A percentile compares a stretch with the other conserved stretches of the same genome.
Evolutionary conservation across 768 basidiomycete genomes (phyloP).

Genomic region (Vararia minispora): DNA sequence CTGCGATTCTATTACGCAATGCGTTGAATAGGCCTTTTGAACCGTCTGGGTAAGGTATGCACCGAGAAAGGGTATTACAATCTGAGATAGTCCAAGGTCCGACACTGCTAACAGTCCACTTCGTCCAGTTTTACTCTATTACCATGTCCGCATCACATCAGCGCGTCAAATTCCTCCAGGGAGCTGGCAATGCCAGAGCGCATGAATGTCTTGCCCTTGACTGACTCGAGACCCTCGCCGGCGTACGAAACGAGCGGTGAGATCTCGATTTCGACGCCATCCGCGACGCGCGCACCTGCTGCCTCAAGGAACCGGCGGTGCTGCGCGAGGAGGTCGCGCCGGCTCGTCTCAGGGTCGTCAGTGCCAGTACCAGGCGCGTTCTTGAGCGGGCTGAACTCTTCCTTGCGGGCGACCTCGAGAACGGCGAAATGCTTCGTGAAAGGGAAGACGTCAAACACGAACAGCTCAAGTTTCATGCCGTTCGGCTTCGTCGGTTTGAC

Average conservation of each 20-base stretch:
- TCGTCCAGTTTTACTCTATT: neutral
- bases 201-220: constrained; percentile 68
- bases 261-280: constrained; percentile 81
- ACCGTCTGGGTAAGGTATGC: neutral
- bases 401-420: constrained; percentile 75
- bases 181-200: constrained; percentile 61
- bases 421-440: constrained; percentile 76
- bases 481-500: constrained; percentile 87
- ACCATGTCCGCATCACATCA: constrained; percentile 28
- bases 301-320: constrained; percentile 73
- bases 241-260: constrained; percentile 83
- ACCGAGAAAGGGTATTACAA: neutral
- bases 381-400: constrained; percentile 96
- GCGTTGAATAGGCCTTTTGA: neutral
- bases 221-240: constrained; percentile 78
- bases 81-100: neutral
- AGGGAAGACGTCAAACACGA: constrained; percentile 98
- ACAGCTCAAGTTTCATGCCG: constrained; percentile 98
- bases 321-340: constrained; percentile 80
- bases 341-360: constrained; percentile 86
- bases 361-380: constrained; percentile 89
- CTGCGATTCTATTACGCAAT: constrained; percentile 1
- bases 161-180: constrained; percentile 60
- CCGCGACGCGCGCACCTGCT: constrained; percentile 64
- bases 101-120: no score